These are phyloP conservation scores for Globisporangium nagaii DNA, from an alignment of 352 stramenopile genomes.

Conservation along the genomic window DNA sequence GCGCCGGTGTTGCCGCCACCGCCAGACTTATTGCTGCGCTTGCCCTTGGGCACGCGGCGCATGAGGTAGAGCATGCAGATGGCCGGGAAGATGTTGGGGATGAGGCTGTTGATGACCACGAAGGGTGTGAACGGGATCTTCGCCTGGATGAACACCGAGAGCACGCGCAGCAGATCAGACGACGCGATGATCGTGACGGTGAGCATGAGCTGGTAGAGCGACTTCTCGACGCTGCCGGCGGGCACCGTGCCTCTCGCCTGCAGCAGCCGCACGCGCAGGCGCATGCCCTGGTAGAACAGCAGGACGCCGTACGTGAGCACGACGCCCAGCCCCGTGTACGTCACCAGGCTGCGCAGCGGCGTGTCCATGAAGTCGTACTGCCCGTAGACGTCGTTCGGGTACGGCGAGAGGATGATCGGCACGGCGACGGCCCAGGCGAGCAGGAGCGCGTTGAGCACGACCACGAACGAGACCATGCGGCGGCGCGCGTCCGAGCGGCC, in stretches of 20 bases:
- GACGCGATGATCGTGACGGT: slow-evolving; percentile 76
- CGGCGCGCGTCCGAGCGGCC: slow-evolving; percentile 56
- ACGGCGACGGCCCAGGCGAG: slow-evolving; percentile 57
- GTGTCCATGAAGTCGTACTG: slow-evolving; percentile 66
- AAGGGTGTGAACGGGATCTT: slow-evolving; percentile 61
- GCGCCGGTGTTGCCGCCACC: not conserved
- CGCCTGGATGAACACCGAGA: slow-evolving; percentile 44
- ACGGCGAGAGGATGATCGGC: slow-evolving; percentile 39
- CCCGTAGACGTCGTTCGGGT: slow-evolving; percentile 51
- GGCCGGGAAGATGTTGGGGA: slow-evolving; percentile 79
- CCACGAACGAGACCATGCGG: slow-evolving; percentile 47
- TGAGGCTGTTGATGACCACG: slow-evolving; percentile 67
- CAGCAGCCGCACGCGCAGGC: slow-evolving; percentile 62
- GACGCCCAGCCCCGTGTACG: slow-evolving; percentile 48
- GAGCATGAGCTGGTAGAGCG: slow-evolving; percentile 75
- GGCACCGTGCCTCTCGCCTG: slow-evolving; percentile 66
- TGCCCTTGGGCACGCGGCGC: slow-evolving; percentile 43
- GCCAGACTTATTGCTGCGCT: slow-evolving; percentile 13
- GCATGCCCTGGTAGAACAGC: slow-evolving; percentile 68
- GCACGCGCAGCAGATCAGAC: slow-evolving; percentile 62
- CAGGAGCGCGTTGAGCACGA: slow-evolving; percentile 49
- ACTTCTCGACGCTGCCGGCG: slow-evolving; percentile 67
- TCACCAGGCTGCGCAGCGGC: slow-evolving; percentile 40
- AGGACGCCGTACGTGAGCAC: slow-evolving; percentile 66
- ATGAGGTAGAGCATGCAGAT: slow-evolving; percentile 90